Conservation (phyloP, 2,329 filamentous ascomycete genomes). For the Pestalotiopsis sp. region DNA sequence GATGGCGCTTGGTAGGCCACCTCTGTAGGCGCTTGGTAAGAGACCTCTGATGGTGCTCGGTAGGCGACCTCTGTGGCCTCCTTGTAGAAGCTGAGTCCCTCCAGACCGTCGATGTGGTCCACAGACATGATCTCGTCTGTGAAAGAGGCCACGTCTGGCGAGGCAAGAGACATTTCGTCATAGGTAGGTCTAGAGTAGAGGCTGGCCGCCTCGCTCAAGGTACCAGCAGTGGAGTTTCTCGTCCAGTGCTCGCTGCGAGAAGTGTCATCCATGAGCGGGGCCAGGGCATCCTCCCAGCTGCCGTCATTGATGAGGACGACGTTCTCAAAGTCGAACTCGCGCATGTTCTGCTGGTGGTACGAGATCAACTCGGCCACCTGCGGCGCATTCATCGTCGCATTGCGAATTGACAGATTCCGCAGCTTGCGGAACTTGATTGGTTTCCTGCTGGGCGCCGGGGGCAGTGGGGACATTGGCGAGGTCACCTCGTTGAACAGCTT, state of each 20-base stretch:
- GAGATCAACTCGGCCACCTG: constrained; percentile 73
- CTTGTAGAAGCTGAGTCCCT: constrained; percentile 33
- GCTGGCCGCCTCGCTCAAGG: constrained; percentile 32
- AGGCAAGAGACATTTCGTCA: constrained; percentile 29
- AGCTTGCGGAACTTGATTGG: constrained; percentile 70
- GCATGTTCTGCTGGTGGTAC: constrained; percentile 67
- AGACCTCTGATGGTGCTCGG: no score
- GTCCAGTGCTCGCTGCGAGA: constrained; percentile 47
- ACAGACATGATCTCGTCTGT: constrained; percentile 48
- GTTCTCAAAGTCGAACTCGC: constrained; percentile 80
- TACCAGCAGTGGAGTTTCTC: constrained; percentile 37
- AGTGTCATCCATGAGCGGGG: constrained; percentile 61
- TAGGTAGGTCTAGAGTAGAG: constrained; percentile 19
- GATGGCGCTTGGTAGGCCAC: no score
- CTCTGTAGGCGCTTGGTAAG: no score
- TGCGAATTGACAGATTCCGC: constrained; percentile 71
- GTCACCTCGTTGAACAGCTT: constrained; percentile 69
- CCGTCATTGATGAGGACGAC: constrained; percentile 69
- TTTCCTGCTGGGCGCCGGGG: constrained; percentile 51
- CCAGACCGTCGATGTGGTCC: constrained; percentile 34
- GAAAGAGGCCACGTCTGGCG: constrained; percentile 58
- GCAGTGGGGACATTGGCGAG: constrained; percentile 65
- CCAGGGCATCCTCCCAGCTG: constrained; percentile 82
- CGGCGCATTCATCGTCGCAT: constrained; percentile 69
- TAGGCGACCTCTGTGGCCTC: no score